A percentile compares a stretch with the other conserved stretches of the same genome.
Evolutionary conservation across 2,329 filamentous ascomycete species (phyloP).

Genomic region (Fusarium robinianum): DNA sequence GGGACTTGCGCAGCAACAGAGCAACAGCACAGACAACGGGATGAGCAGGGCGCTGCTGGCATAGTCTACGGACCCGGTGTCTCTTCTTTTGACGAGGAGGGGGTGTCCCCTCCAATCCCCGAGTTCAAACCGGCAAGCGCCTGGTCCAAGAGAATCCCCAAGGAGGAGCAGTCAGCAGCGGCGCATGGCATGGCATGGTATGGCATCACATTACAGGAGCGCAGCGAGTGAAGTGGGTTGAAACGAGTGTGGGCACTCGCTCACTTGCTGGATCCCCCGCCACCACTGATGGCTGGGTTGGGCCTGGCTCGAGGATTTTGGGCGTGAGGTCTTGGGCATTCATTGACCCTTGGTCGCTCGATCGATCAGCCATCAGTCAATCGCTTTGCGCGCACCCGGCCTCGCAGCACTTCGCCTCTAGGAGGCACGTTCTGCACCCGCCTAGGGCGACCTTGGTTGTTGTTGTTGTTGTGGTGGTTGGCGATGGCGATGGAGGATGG

Average conservation of each 20-base stretch:
- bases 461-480: conserved; percentile 22
- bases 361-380: conserved; percentile 29
- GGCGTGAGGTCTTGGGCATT: conserved; percentile 30
- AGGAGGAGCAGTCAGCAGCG: conserved; percentile 9
- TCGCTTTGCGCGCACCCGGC: conserved; percentile 17
- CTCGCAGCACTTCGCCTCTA: background rate
- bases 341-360: conserved; percentile 30
- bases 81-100: too few species aligned
- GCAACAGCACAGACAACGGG: too few species aligned
- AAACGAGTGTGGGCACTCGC: conserved; percentile 35
- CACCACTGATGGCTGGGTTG: conserved; percentile 8
- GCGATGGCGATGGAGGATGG: conserved; percentile 14
- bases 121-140: conserved; percentile 16
- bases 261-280: conserved; percentile 12
- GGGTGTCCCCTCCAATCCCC: conserved; percentile 11
- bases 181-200: conserved; percentile 23
- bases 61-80: too few species aligned
- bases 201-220: conserved; percentile 25
- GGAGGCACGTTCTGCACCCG: conserved; percentile 13
- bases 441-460: too few species aligned
- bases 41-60: too few species aligned
- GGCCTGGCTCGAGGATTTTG: conserved; percentile 16
- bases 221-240: conserved; percentile 24
- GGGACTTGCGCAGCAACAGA: too few species aligned
- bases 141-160: conserved; percentile 13